Evolutionary conservation across 129 eudicot genomes (phyloP).

Genomic region (Chrysanthemum lavandulifolium): DNA sequence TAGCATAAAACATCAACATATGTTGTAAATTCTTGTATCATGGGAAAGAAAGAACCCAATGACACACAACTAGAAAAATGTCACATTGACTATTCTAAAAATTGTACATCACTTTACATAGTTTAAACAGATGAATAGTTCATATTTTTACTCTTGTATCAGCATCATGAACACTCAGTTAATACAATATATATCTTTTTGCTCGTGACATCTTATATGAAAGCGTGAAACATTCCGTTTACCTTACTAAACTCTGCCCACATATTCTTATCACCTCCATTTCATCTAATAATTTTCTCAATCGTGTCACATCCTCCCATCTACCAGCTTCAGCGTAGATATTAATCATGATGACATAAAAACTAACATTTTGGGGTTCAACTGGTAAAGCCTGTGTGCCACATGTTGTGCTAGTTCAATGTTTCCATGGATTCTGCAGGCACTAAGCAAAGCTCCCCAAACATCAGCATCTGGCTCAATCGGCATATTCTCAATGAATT

Average conservation of each 20-base stretch:
- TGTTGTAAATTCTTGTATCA: conserved; percentile 6
- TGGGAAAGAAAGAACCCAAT: not conserved
- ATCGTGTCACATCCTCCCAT: conserved; percentile 48
- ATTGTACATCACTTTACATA: conserved; percentile 18
- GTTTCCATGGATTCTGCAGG: conserved; percentile 54
- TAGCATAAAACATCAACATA: conserved; percentile 9
- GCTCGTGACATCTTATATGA: not conserved
- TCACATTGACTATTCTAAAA: conserved; percentile 4
- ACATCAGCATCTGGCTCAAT: conserved; percentile 38
- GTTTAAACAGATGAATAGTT: conserved; percentile 16
- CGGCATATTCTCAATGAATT: conserved; percentile 44
- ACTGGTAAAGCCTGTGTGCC: conserved; percentile 28
- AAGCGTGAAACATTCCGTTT: not conserved
- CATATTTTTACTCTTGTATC: not conserved
- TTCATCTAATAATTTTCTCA: conserved; percentile 37
- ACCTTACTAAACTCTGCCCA: conserved; percentile 28
- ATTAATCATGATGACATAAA: conserved; percentile 32
- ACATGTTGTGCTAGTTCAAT: conserved; percentile 42
- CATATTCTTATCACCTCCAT: conserved; percentile 32
- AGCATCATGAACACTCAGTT: not conserved
- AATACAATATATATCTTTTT: not conserved
- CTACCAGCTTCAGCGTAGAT: conserved; percentile 47
- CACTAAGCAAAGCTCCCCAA: conserved; percentile 55
- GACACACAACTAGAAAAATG: not conserved
- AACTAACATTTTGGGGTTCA: conserved; percentile 26